phyloP scores from a whole-genome alignment of 1,284 basidiomycete species.

The Xerocomus nothofagi region DNA sequence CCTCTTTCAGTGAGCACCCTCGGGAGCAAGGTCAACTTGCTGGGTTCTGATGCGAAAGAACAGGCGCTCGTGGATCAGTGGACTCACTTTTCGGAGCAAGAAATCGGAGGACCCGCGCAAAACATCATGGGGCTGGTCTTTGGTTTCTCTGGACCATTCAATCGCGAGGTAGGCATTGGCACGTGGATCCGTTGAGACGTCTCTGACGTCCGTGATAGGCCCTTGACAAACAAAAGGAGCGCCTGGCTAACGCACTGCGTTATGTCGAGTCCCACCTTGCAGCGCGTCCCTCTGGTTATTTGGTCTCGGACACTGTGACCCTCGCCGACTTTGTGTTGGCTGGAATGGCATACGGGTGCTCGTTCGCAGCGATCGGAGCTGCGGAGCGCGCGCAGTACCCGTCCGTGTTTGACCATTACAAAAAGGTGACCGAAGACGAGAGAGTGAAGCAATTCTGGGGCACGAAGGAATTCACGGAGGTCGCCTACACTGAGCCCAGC shows the following conservation, averaged over 20 bases:
- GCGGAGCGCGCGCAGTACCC: conserved; percentile 41
- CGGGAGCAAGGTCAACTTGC: conserved; percentile 46
- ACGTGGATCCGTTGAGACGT: accelerated
- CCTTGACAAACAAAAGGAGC: conserved; percentile 10
- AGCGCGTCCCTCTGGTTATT: conserved; percentile 41
- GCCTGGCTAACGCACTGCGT: conserved; percentile 26
- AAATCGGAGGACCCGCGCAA: conserved; percentile 28
- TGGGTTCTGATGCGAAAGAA: conserved; percentile 46
- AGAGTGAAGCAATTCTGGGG: conserved; percentile 33
- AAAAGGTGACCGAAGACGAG: conserved; percentile 49
- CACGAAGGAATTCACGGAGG: conserved; percentile 3
- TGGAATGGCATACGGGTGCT: conserved; percentile 32
- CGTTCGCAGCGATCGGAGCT: conserved; percentile 35
- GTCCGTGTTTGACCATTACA: conserved; percentile 49
- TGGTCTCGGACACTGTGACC: conserved; percentile 59
- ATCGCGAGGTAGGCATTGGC: conserved; percentile 1
- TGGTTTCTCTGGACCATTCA: conserved; percentile 1
- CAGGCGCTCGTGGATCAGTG: conserved; percentile 51
- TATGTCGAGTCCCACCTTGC: conserved; percentile 50
- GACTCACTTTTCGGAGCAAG: conserved; percentile 49
- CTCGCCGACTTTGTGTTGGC: conserved; percentile 56
- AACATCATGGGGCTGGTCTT: neutral
- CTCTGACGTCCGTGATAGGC: neutral
- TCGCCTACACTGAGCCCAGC: neutral
- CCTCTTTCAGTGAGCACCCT: conserved; percentile 42